Evolutionary conservation across 495 filamentous ascomycete species (phyloP).

Genomic region (Podospora didyma): DNA sequence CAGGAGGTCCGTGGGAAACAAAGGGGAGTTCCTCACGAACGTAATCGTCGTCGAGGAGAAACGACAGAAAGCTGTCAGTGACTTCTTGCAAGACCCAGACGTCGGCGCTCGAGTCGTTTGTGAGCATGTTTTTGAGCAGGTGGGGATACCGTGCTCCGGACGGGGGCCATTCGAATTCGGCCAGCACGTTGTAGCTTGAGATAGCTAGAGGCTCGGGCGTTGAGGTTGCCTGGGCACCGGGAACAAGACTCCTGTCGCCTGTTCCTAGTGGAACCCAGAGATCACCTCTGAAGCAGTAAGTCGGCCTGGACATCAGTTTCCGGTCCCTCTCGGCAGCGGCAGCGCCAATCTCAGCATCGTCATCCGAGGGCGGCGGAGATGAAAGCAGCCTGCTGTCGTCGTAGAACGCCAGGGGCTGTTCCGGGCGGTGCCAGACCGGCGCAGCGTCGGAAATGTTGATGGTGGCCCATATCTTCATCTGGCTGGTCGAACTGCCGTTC

Average conservation of each 20-base stretch:
- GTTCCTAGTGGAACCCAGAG: constrained; percentile 15
- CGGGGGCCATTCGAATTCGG: constrained; percentile 47
- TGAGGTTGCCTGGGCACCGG: not conserved
- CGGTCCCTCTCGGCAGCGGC: constrained; percentile 6
- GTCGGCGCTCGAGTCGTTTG: constrained; percentile 32
- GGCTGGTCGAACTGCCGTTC: constrained; percentile 11
- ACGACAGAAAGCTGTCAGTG: constrained; percentile 52
- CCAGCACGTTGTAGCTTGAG: constrained; percentile 54
- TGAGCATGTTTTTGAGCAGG: constrained; percentile 42
- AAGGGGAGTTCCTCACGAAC: constrained; percentile 48
- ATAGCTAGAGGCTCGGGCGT: constrained; percentile 26
- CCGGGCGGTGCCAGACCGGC: constrained; percentile 10
- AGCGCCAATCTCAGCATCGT: not conserved
- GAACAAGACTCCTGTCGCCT: not conserved
- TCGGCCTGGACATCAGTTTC: constrained; percentile 4
- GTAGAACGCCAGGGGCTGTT: constrained; percentile 19
- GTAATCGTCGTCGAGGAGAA: constrained; percentile 39
- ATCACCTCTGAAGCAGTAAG: constrained; percentile 22
- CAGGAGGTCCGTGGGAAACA: constrained; percentile 46
- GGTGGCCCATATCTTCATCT: constrained; percentile 46
- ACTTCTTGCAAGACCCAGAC: constrained; percentile 57
- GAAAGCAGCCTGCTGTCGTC: not conserved
- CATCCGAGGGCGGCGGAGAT: not conserved
- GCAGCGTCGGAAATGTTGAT: constrained; percentile 37
- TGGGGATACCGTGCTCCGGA: constrained; percentile 46